Evolutionary conservation across 139 green algal genomes (phyloP).

Genomic region (Marvania coccoides): DNA sequence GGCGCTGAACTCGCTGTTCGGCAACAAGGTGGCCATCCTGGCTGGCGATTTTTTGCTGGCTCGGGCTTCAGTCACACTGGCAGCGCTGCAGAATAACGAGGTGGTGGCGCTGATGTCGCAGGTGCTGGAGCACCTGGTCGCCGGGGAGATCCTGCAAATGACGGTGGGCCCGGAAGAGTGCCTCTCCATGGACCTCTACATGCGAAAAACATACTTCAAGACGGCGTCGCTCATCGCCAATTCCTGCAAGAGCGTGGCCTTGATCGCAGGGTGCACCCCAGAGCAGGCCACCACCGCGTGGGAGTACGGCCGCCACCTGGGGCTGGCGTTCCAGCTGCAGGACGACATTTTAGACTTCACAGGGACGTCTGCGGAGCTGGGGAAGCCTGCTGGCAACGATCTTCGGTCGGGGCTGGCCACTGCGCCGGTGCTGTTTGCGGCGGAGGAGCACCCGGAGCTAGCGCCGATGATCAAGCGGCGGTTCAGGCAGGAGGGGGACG

Average conservation of each 20-base stretch:
- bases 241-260: conserved; percentile 65
- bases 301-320: conserved; percentile 67
- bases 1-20: conserved; percentile 76
- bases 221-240: conserved; percentile 95
- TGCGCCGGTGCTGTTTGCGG: conserved; percentile 81
- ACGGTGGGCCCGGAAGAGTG: conserved; percentile 59
- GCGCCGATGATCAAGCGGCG: conserved; percentile 68
- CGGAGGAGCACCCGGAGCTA: conserved; percentile 55
- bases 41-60: conserved; percentile 97
- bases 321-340: conserved; percentile 94
- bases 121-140: conserved; percentile 93
- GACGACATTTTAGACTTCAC: conserved; percentile 97
- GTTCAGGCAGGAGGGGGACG: conserved; percentile 62
- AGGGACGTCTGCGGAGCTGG: conserved; percentile 57
- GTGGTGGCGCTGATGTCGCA: conserved; percentile 84
- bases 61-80: conserved; percentile 83
- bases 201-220: conserved; percentile 94
- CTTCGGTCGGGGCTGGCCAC: conserved; percentile 84
- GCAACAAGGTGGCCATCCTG: conserved; percentile 92
- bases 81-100: conserved; percentile 74
- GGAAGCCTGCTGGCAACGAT: conserved; percentile 93
- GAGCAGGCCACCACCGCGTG: conserved; percentile 38
- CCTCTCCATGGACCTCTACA: conserved; percentile 74
- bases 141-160: conserved; percentile 97
- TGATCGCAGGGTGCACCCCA: conserved; percentile 53